Conservation (phyloP, 192 early-diverging fungal species). For the Backusella tarrabulga region DNA sequence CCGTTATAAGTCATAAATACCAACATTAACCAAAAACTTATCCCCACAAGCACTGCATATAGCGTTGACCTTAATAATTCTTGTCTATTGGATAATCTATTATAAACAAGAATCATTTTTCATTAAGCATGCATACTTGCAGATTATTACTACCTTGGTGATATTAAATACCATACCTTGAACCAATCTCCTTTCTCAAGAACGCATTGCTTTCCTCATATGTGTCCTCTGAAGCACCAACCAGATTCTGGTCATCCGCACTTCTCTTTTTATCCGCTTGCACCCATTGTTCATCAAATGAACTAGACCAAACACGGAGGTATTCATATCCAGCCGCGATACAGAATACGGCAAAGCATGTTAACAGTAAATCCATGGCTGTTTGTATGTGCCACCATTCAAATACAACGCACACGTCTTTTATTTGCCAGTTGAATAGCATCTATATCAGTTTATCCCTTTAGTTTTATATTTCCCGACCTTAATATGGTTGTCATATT, state of each 20-base stretch:
- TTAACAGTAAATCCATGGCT: slow-evolving; percentile 49
- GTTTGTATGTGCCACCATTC: slow-evolving; percentile 68
- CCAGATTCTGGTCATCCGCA: slow-evolving; percentile 7
- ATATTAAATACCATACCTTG: background rate
- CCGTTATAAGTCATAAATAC: slow-evolving; percentile 87
- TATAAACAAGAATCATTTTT: background rate
- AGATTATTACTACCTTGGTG: background rate
- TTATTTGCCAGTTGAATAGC: slow-evolving; percentile 71
- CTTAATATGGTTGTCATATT: background rate
- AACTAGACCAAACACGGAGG: slow-evolving; percentile 33
- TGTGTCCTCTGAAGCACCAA: background rate
- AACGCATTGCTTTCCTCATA: background rate
- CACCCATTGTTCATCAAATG: slow-evolving; percentile 37
- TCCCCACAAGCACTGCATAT: slow-evolving; percentile 63
- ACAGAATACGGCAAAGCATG: slow-evolving; percentile 52
- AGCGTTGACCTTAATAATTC: slow-evolving; percentile 60
- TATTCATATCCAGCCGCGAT: slow-evolving; percentile 51
- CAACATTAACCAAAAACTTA: slow-evolving; percentile 76
- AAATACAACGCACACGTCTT: slow-evolving; percentile 72
- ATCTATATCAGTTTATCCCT: slow-evolving; percentile 42
- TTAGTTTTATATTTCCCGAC: background rate
- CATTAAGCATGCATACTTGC: background rate
- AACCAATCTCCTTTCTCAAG: background rate
- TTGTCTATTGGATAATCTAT: slow-evolving; percentile 26
- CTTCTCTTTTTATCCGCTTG: slow-evolving; percentile 16